Evolutionary conservation across 1,284 basidiomycete species (phyloP).

Genomic region (Moesziomyces globuligerus): DNA sequence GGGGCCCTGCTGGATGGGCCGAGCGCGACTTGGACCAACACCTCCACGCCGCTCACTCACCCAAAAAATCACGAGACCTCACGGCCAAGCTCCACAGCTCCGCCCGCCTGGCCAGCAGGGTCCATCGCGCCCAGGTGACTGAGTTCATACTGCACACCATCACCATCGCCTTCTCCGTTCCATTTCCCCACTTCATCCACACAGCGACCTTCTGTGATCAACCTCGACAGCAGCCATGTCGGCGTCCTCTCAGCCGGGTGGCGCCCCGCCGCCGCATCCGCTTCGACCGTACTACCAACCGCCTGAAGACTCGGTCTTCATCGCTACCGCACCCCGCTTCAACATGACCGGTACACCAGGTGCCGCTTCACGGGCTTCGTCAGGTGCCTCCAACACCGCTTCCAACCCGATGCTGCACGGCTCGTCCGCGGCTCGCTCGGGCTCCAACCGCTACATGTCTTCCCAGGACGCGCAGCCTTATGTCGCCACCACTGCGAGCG

Average conservation of each 20-base stretch:
- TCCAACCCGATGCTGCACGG: conserved; percentile 9
- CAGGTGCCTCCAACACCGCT: conserved; percentile 8
- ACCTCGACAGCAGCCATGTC: conserved; percentile 8
- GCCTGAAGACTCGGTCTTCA: conserved; percentile 55
- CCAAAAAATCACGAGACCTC: conserved; percentile 5
- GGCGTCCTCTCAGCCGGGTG: conserved; percentile 15
- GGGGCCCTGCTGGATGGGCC: background rate
- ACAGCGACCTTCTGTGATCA: too few species aligned
- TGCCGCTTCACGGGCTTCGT: conserved; percentile 7
- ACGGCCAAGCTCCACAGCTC: background rate
- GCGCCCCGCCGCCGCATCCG: conserved; percentile 42
- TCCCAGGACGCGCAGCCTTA: conserved; percentile 48
- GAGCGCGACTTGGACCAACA: conserved; percentile 22
- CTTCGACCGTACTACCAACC: conserved; percentile 62
- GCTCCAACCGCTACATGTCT: conserved; percentile 53
- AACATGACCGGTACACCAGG: conserved; percentile 33
- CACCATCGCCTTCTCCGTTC: background rate
- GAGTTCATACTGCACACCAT: conserved; percentile 2
- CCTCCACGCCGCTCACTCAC: conserved; percentile 34
- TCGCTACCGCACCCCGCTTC: conserved; percentile 55
- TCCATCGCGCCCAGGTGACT: conserved; percentile 19
- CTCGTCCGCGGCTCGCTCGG: conserved; percentile 5
- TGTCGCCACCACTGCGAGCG: conserved; percentile 33
- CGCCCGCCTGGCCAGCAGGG: conserved; percentile 14
- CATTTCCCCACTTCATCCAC: background rate